phyloP scores from a whole-genome alignment of 2,329 filamentous ascomycete genomes.

The Penicillium nordicum region DNA sequence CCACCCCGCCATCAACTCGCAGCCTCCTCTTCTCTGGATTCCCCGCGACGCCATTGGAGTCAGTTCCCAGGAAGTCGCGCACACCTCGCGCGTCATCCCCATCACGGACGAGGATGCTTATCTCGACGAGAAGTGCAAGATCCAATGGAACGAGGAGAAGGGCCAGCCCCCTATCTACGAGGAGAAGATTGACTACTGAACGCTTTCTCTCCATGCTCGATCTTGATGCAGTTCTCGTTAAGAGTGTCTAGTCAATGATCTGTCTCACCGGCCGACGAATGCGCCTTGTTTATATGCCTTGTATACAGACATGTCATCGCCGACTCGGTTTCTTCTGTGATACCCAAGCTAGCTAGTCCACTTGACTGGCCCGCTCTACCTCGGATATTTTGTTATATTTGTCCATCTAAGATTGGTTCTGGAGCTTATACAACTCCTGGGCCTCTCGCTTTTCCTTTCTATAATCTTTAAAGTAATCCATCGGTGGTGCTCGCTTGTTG shows the following conservation, averaged over 20 bases:
- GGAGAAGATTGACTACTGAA: constrained; percentile 54
- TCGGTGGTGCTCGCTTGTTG: not conserved
- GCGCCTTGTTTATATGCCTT: not conserved
- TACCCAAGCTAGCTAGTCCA: constrained; percentile 16
- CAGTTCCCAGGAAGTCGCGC: constrained; percentile 70
- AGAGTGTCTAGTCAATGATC: not conserved
- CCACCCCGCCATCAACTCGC: constrained; percentile 64
- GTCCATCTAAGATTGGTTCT: not conserved
- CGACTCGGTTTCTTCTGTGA: constrained; percentile 14
- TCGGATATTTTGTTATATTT: constrained; percentile 5
- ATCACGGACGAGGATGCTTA: constrained; percentile 77
- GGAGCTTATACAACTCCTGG: too few relatives aligned
- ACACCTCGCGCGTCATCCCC: constrained; percentile 67
- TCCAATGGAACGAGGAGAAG: constrained; percentile 56
- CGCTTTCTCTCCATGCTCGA: not conserved
- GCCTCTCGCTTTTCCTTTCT: not conserved
- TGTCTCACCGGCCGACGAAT: not conserved
- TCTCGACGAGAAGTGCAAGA: constrained; percentile 67
- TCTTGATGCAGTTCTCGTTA: not conserved
- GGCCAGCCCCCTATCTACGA: constrained; percentile 58
- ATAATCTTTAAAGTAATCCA: constrained; percentile 12
- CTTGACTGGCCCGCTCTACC: constrained; percentile 8
- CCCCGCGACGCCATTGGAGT: constrained; percentile 72
- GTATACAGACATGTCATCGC: not conserved
- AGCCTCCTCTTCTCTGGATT: constrained; percentile 75